Conservation (phyloP, 768 basidiomycete species). For the Hericium rajendrae region DNA sequence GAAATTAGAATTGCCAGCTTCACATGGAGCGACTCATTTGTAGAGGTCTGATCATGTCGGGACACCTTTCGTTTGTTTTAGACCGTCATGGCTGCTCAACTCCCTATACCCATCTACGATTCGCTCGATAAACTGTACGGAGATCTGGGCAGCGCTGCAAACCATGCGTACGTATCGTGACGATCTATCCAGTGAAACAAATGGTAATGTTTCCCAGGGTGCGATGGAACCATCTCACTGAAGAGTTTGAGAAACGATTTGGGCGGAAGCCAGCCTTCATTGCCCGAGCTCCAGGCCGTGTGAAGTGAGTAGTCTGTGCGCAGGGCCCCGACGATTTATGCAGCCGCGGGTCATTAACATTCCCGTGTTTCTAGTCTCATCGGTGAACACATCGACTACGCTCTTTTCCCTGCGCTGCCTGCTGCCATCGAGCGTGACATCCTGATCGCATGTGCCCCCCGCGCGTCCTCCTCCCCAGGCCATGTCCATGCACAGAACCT, state of each 20-base stretch:
- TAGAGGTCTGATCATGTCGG: too few species aligned
- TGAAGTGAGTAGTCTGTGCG: slow-evolving; percentile 43
- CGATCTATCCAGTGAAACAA: neutral
- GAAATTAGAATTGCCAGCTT: too few species aligned
- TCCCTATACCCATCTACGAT: slow-evolving; percentile 53
- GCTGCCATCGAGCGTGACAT: slow-evolving; percentile 81
- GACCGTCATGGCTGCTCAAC: slow-evolving; percentile 40
- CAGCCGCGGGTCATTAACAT: slow-evolving; percentile 14
- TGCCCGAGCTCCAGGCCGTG: slow-evolving; percentile 68
- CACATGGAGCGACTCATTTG: too few species aligned
- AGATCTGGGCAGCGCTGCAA: slow-evolving; percentile 39
- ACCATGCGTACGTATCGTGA: slow-evolving; percentile 9
- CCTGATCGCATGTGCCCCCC: slow-evolving; percentile 63
- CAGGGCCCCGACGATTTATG: slow-evolving; percentile 13
- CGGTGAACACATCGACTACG: slow-evolving; percentile 83
- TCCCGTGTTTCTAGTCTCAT: slow-evolving; percentile 13
- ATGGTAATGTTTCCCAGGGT: slow-evolving; percentile 18
- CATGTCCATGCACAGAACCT: slow-evolving; percentile 56
- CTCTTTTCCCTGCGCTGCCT: slow-evolving; percentile 75
- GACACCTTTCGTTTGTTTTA: neutral
- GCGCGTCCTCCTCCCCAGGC: slow-evolving; percentile 30
- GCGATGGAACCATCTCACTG: slow-evolving; percentile 53
- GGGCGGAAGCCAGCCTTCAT: slow-evolving; percentile 62
- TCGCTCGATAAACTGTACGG: slow-evolving; percentile 47
- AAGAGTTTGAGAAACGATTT: slow-evolving; percentile 54